These are phyloP conservation scores for Wakefieldia striispora DNA, from an alignment of 768 basidiomycete species.

Conservation along the genomic window DNA sequence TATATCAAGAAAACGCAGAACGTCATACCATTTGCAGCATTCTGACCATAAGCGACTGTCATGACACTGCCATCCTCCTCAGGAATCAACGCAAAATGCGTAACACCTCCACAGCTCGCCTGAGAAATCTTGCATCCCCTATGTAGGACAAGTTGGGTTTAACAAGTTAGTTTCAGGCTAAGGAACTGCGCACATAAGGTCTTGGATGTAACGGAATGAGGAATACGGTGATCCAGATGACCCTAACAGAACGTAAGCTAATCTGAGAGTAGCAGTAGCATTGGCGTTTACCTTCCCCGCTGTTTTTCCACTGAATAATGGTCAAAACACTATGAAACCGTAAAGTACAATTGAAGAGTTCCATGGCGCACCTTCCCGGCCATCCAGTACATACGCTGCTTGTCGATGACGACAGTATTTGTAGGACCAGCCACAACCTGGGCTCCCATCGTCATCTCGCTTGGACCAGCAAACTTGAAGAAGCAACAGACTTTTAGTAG, in stretches of 20 bases:
- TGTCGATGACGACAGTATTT: slow-evolving; percentile 81
- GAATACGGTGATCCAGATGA: slow-evolving; percentile 90
- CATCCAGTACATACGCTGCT: slow-evolving; percentile 85
- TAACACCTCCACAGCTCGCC: slow-evolving; percentile 81
- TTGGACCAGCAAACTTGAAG: slow-evolving; percentile 71
- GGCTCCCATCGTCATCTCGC: slow-evolving; percentile 57
- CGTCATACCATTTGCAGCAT: slow-evolving; percentile 70
- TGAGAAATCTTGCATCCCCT: slow-evolving; percentile 78
- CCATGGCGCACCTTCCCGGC: slow-evolving; percentile 61
- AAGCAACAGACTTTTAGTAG: background rate
- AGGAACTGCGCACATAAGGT: slow-evolving; percentile 61
- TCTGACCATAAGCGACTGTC: slow-evolving; percentile 85
- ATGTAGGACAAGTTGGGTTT: slow-evolving; percentile 2
- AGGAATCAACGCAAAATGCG: slow-evolving; percentile 76
- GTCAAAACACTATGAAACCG: slow-evolving; percentile 2
- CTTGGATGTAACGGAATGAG: slow-evolving; percentile 81
- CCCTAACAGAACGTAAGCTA: slow-evolving; percentile 45
- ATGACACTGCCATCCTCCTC: slow-evolving; percentile 76
- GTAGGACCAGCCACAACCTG: slow-evolving; percentile 77
- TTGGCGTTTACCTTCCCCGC: slow-evolving; percentile 70
- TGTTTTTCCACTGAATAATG: slow-evolving; percentile 80
- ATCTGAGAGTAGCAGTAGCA: background rate
- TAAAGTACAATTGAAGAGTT: background rate
- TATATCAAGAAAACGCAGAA: background rate
- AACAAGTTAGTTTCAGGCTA: background rate